Conservation (phyloP, 306 rosid species). For the Cicer cuneatum region DNA sequence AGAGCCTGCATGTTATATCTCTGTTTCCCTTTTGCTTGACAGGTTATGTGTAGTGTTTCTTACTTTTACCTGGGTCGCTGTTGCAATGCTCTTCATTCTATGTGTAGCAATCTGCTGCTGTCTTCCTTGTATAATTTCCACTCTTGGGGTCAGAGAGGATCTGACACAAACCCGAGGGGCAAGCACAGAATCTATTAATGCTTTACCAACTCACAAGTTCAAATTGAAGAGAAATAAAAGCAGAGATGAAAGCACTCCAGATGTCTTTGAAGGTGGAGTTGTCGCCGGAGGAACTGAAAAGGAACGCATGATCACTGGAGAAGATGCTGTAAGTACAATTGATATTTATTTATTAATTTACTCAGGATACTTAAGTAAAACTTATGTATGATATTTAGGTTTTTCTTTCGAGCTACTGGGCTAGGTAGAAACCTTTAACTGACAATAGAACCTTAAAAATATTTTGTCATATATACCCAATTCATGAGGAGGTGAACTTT, state of each 20-base stretch:
- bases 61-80: conserved; percentile 75
- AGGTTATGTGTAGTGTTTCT: conserved; percentile 91
- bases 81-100: conserved; percentile 87
- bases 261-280: conserved; percentile 67
- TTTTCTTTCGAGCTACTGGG: not conserved
- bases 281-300: conserved; percentile 85
- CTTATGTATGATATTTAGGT: not conserved
- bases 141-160: conserved; percentile 80
- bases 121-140: conserved; percentile 82
- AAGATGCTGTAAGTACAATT: conserved; percentile 78
- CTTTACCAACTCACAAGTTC: conserved; percentile 82
- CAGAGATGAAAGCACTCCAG: conserved; percentile 49
- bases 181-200: conserved; percentile 69
- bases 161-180: conserved; percentile 73
- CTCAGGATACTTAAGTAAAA: conserved; percentile 14
- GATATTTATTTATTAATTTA: conserved; percentile 24
- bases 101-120: conserved; percentile 91
- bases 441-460: not conserved
- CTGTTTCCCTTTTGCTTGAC: conserved; percentile 50
- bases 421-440: not conserved
- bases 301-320: conserved; percentile 74
- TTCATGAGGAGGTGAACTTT: not conserved
- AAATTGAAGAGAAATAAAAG: conserved; percentile 63
- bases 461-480: not conserved
- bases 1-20: conserved; percentile 9